Evolutionary conservation across 768 basidiomycete species (phyloP).

Genomic region (Auriscalpium vulgare): DNA sequence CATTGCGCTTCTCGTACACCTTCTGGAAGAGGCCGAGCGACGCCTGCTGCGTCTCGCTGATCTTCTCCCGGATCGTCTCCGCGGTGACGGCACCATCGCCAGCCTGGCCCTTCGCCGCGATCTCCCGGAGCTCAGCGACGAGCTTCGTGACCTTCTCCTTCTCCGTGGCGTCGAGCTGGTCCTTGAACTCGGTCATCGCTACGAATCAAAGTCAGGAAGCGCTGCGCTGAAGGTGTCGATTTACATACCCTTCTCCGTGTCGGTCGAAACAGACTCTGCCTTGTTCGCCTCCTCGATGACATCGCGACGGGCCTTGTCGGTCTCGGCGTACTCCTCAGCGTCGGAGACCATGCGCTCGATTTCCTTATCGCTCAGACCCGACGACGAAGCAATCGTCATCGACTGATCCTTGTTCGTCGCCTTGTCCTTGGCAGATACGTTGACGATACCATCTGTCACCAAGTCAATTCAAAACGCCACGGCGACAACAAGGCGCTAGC

Average conservation of each 20-base stretch:
- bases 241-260: slow-evolving; percentile 86
- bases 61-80: slow-evolving; percentile 86
- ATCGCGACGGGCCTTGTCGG: slow-evolving; percentile 78
- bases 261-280: slow-evolving; percentile 87
- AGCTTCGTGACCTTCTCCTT: slow-evolving; percentile 91
- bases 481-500: neutral
- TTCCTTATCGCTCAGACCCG: slow-evolving; percentile 92
- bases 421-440: slow-evolving; percentile 94
- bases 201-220: slow-evolving; percentile 6
- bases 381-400: slow-evolving; percentile 97
- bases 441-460: slow-evolving; percentile 80
- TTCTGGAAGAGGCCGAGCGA: slow-evolving; percentile 97
- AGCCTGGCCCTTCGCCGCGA: slow-evolving; percentile 84
- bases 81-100: slow-evolving; percentile 76
- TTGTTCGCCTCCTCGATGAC: slow-evolving; percentile 97
- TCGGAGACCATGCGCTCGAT: slow-evolving; percentile 96
- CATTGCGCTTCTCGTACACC: slow-evolving; percentile 88
- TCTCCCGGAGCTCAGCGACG: slow-evolving; percentile 77
- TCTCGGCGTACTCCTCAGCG: slow-evolving; percentile 88
- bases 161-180: slow-evolving; percentile 87
- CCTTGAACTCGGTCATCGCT: slow-evolving; percentile 98
- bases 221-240: neutral
- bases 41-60: slow-evolving; percentile 89
- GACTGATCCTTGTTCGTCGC: slow-evolving; percentile 87
- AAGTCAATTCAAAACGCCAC: slow-evolving; percentile 3